Evolutionary conservation across 2,329 filamentous ascomycete species (phyloP).

Genomic region (Aureobasidium vineae): DNA sequence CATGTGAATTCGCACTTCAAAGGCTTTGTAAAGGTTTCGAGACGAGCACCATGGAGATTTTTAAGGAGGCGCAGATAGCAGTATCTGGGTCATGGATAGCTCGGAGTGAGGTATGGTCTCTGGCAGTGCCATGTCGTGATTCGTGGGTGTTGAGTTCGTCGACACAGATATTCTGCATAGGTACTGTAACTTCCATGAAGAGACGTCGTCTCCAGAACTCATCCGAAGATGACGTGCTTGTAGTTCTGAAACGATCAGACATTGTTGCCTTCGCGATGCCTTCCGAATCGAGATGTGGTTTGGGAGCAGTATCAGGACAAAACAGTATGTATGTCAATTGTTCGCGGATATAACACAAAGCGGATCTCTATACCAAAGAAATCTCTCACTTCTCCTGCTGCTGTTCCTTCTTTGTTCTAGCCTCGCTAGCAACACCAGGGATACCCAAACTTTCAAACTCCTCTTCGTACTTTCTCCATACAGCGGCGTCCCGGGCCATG

Average conservation of each 20-base stretch:
- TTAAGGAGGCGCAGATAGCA: not conserved
- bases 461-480: slow-evolving; percentile 66
- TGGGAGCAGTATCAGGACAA: not conserved
- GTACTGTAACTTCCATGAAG: not conserved
- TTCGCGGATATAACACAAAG: not conserved
- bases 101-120: too few relatives aligned
- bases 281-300: not conserved
- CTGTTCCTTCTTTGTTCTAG: slow-evolving; percentile 12
- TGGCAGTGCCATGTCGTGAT: too few relatives aligned
- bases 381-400: slow-evolving; percentile 4
- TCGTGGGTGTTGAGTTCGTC: not conserved
- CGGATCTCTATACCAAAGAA: too few relatives aligned
- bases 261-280: not conserved
- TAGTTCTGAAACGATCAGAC: not conserved
- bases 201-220: not conserved
- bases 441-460: slow-evolving; percentile 50
- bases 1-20: not conserved
- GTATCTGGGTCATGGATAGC: not conserved
- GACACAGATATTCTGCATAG: not conserved
- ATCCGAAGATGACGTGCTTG: not conserved
- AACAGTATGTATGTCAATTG: not conserved
- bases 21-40: not conserved
- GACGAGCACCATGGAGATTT: not conserved
- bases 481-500: slow-evolving; percentile 61
- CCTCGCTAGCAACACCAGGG: slow-evolving; percentile 22